Evolutionary conservation across 2,329 filamentous ascomycete genomes (phyloP).

Genomic region (Fusarium illudens): DNA sequence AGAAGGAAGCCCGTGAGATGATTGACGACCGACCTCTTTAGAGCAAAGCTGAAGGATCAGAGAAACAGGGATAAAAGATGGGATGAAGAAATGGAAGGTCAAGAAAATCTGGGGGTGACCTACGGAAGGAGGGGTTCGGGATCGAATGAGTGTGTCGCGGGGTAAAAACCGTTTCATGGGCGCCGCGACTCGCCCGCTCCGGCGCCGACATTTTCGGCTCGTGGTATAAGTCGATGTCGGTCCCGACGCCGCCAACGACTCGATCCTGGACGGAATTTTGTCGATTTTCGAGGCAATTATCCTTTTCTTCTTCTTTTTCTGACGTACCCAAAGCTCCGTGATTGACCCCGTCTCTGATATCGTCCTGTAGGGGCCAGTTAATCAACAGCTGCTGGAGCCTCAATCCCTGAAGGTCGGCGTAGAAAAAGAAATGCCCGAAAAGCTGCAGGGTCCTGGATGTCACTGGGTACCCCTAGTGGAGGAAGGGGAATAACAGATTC

Average conservation of each 20-base stretch:
- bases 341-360: not conserved
- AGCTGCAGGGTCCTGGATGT: not conserved
- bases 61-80: not conserved
- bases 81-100: not conserved
- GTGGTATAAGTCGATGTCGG: slow-evolving; percentile 10
- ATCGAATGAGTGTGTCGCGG: slow-evolving; percentile 46
- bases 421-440: not conserved
- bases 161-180: slow-evolving; percentile 31
- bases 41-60: too few species aligned
- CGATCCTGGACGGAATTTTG: not conserved
- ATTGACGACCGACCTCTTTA: too few species aligned
- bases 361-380: not conserved
- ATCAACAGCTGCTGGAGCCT: not conserved
- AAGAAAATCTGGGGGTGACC: slow-evolving; percentile 41
- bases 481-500: not conserved
- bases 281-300: not conserved
- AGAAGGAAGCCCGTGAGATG: too few species aligned
- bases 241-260: not conserved
- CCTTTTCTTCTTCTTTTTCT: not conserved
- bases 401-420: not conserved
- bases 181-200: slow-evolving; percentile 31
- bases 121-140: slow-evolving; percentile 63
- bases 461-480: not conserved
- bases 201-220: slow-evolving; percentile 29
- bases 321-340: not conserved